Percentiles rank a stretch among this genome's conserved stretches.
Conservation (phyloP, 2,329 filamentous ascomycete genomes). For the Phyllosticta capitalensis region DNA sequence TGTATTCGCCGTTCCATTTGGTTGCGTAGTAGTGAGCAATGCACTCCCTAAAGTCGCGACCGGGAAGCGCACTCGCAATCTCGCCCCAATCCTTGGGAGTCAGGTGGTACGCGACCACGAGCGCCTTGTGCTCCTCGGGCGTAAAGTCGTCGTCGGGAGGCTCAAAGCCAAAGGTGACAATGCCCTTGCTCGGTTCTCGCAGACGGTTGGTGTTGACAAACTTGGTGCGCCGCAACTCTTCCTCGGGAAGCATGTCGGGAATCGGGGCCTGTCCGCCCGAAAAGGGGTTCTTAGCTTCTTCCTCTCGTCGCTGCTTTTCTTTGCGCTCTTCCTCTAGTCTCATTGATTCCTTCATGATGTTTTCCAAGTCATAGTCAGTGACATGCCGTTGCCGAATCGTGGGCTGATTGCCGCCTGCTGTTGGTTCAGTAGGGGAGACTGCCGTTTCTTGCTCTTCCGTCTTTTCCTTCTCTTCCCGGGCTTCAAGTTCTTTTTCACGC, state of each 20-base stretch:
- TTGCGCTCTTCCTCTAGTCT: constrained; percentile 60
- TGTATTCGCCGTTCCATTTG: constrained; percentile 65
- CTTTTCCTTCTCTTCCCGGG: constrained; percentile 23
- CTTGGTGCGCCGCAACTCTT: constrained; percentile 48
- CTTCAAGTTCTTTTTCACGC: constrained; percentile 29
- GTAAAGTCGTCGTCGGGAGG: constrained; percentile 68
- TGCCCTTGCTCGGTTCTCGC: constrained; percentile 55
- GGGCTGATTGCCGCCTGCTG: constrained; percentile 33
- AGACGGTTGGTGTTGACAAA: constrained; percentile 59
- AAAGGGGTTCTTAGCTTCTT: constrained; percentile 54
- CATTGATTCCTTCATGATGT: constrained; percentile 47
- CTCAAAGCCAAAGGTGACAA: constrained; percentile 61
- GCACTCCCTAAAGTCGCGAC: constrained; percentile 65
- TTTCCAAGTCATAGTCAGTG: constrained; percentile 65
- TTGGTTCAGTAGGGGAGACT: constrained; percentile 28
- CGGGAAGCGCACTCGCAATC: constrained; percentile 57
- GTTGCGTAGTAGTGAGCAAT: constrained; percentile 82
- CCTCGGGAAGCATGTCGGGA: constrained; percentile 56
- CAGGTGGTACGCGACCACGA: constrained; percentile 66
- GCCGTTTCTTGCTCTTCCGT: constrained; percentile 26
- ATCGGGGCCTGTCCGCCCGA: constrained; percentile 64
- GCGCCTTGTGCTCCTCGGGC: constrained; percentile 56
- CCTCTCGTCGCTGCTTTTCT: constrained; percentile 49
- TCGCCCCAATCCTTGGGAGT: constrained; percentile 72
- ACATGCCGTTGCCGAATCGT: constrained; percentile 45